Evolutionary conservation across 306 rosid species (phyloP), one percentile per base, ranked within the genome.

Genomic region (Quercus parvula): DNA sequence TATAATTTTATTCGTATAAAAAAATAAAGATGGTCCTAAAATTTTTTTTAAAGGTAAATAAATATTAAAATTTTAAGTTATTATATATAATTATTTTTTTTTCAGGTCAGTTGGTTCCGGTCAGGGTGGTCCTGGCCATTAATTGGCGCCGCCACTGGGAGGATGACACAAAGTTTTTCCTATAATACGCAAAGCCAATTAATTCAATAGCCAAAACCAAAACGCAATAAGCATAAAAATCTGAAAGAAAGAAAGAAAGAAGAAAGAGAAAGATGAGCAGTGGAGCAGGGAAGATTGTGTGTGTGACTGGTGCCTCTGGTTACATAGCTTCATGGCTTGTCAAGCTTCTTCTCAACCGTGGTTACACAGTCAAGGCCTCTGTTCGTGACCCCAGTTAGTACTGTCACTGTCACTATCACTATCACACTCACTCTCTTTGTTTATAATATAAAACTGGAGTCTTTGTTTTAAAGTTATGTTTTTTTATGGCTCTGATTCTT

Each of bases 301-400:
- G 89, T 41, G 91, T 88, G 25, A 88, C 91, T 41, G 91, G 89
- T 1, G 91, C 86, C 2, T 88, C 91, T 33, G 91, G 91, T 55
- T 88, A 74, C 84, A 85, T 88, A 10, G 91, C 91, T 51, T 85
- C 91, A 19, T 88, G 91, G 91, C 76, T 88, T 64, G 91, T 88
- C 3, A 85, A 88, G 80, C 75, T 75, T 52, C 91, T 88, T 49
- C 91, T 88, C 17, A 83, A 82, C 56, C 78, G 89, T 4, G 87
- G 91, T 35, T 85, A 88, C 79, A 85, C 89, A 14, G 91, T 88
- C 71, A 85, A 74, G 77, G 91, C 89, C 77, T 80, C 87, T 35
- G 87, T 88, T 75, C 91, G 91, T 70, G 77, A 88, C 49, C 89
- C 86, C 24, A 58, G 91, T 88, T 33, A 8, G 83, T 77, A 1